Evolutionary conservation across 116 monocot genomes (phyloP), one percentile per base, ranked within the genome.

Genomic region (Trichopus zeylanicus): DNA sequence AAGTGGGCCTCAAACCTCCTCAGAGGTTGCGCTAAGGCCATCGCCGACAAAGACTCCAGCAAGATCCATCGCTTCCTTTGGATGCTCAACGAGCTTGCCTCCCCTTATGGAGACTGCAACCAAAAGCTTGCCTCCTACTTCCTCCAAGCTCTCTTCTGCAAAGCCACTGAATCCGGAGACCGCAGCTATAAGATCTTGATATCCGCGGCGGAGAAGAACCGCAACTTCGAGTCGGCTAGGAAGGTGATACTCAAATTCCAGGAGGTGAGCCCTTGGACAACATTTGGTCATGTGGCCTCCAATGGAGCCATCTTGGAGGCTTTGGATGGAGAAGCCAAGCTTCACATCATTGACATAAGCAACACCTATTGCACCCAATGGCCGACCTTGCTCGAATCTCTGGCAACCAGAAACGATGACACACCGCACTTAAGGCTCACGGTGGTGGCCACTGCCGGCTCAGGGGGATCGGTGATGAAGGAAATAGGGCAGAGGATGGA

Each of bases 361-460:
- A 79, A 69, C 70, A 84, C 79, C 3, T 76, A 70, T 48, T 84
- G 84, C 75, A 84, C 79, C 0, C 84, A 84, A 56, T 84, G 79
- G 79, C 84, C 84, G 0, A 84, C 73, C 10, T 20, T 84, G 31
- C 48, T 84, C 0, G 84, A 84, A 61, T 61, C 79, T 5, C 29
- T 79, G n/a, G 76, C 79, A 5, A 79, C 79, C 2, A 67, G 84
- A 13, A 62, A 12, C 22, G 83, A 78, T 15, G 75, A 78, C 7
- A 68, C 78, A 9, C 83, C 78, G 9, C 71, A 78, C 29, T 26
- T 83, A 7, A 71, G 75, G 65, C 59, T 84, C 0, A 75, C 76
- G 12, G 75, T 65, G 7, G 78, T 73, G 22, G 63, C 66, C 1
- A 55, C 70, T 1, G 31, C 5, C 16, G 64, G 29, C 23, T 9